Base-by-base conservation (phyloP, 2,329 filamentous ascomycete species). In the Aspergillus udagawae region DNA sequence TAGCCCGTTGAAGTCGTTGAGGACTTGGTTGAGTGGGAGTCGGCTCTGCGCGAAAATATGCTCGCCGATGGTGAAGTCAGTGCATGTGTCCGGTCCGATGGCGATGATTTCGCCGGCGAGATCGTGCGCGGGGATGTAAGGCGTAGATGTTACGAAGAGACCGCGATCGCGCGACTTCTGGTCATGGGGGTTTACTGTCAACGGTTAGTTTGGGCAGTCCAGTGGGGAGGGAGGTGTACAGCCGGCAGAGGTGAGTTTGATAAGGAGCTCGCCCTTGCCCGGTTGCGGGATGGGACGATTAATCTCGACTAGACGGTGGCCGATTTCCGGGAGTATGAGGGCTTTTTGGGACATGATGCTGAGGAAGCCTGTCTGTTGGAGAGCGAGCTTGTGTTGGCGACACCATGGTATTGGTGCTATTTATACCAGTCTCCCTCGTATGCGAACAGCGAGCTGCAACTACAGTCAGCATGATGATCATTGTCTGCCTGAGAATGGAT, bases 41-140 rank as follows among this genome's bases (percentile, higher is more conserved):
- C 56, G 14, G 49, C 28, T 38, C 48, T 75, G 67, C 2, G 58
- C 57, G 49, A 75, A 66, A 49, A 77, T 60, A 14, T 68, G 65
- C 54, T 73, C 67, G 27, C 73, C 73, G n/a, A 70, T 48, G 0
- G 63, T 51, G 44, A 70, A 60, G 6, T 57, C 60, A 41, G 60
- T 64, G n/a, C 14, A 7, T 17, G 66, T 63, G 5, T 61, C 61
- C 1, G 64, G 51, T 7, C 70, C 67, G 5, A 70, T 53, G n/a
- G 66, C 63, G 1, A 67, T 64, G 38, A 76, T 67, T 2, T 54
- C 63, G 7, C 74, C 74, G 32, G 68, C 73, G 9, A 74, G 57
- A 53, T 77, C 73, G 56, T 71, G 70, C 27, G 63, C 66, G 1
- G 77, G 63, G 27, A 77, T 58, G 3, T 64, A 66, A 1, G 75